phyloP scores from a whole-genome alignment of 2,329 filamentous ascomycete genomes.

The Alternaria sp. region DNA sequence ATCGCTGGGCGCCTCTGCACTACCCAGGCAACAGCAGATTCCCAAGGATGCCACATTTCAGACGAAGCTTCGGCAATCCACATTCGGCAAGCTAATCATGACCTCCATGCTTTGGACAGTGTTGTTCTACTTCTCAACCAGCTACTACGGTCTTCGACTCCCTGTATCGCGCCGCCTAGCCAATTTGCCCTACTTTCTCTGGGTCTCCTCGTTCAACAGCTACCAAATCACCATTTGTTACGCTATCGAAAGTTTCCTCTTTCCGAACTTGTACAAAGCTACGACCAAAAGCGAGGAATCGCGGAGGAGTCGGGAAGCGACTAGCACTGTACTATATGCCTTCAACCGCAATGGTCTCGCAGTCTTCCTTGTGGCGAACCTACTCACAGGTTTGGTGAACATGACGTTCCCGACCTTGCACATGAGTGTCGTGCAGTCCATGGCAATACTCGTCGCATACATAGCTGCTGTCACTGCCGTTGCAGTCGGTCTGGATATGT shows the following conservation, averaged over 20 bases:
- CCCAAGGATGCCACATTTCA: constrained; percentile 51
- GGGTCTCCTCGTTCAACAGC: constrained; percentile 91
- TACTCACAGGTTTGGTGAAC: constrained; percentile 89
- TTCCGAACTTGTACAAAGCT: constrained; percentile 72
- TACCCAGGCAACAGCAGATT: constrained; percentile 64
- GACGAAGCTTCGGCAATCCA: constrained; percentile 59
- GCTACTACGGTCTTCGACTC: constrained; percentile 69
- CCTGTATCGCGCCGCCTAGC: constrained; percentile 86
- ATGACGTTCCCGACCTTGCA: constrained; percentile 83
- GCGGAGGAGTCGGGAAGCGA: constrained; percentile 71
- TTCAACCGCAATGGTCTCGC: constrained; percentile 89
- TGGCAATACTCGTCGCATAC: constrained; percentile 78
- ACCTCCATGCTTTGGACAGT: constrained; percentile 72
- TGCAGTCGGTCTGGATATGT: constrained; percentile 70
- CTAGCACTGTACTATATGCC: constrained; percentile 79
- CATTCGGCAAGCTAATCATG: constrained; percentile 67
- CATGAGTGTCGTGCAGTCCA: constrained; percentile 67
- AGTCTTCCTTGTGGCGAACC: constrained; percentile 85
- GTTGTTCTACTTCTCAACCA: constrained; percentile 73
- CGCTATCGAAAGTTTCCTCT: constrained; percentile 76
- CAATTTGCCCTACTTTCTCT: constrained; percentile 91
- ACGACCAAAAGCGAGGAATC: constrained; percentile 62
- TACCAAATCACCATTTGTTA: constrained; percentile 82
- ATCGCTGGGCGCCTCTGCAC: constrained; percentile 77
- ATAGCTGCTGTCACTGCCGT: constrained; percentile 69